These are phyloP conservation scores for Candida buenavistaensis DNA, from an alignment of 1,139 yeast genomes.

Conservation along the genomic window DNA sequence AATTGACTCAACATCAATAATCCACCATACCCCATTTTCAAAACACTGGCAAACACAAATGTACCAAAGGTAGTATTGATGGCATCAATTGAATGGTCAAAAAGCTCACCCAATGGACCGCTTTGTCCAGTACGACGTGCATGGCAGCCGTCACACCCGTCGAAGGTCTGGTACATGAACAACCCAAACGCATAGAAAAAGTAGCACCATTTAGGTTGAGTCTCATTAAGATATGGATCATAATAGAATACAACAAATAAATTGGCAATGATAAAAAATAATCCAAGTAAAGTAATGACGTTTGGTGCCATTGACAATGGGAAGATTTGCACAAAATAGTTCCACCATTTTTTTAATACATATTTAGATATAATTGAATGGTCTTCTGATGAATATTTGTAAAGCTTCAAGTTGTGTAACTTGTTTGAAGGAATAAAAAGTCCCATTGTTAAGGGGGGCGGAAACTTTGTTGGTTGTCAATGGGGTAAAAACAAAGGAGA, in stretches of 20 bases:
- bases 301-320: conserved; percentile 90
- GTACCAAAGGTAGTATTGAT: conserved; percentile 82
- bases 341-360: conserved; percentile 79
- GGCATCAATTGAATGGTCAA: conserved; percentile 93
- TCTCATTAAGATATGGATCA: conserved; percentile 64
- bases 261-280: conserved; percentile 66
- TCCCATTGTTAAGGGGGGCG: conserved; percentile 52
- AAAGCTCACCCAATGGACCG: conserved; percentile 92
- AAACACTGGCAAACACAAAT: conserved; percentile 69
- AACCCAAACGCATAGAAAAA: conserved; percentile 79
- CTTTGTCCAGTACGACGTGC: conserved; percentile 92
- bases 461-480: too few relatives aligned
- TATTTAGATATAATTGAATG: conserved; percentile 75
- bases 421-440: conserved; percentile 64
- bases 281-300: conserved; percentile 78
- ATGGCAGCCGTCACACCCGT: conserved; percentile 94
- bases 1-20: conserved; percentile 67
- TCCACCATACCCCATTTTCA: conserved; percentile 71
- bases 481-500: too few relatives aligned
- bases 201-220: conserved; percentile 81
- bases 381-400: conserved; percentile 78
- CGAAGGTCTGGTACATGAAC: conserved; percentile 91
- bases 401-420: conserved; percentile 61
- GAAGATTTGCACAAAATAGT: conserved; percentile 66
- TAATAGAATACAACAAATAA: conserved; percentile 65